Base-by-base conservation (phyloP, 108 stramenopile genomes). In the Cyclotella sp. region DNA sequence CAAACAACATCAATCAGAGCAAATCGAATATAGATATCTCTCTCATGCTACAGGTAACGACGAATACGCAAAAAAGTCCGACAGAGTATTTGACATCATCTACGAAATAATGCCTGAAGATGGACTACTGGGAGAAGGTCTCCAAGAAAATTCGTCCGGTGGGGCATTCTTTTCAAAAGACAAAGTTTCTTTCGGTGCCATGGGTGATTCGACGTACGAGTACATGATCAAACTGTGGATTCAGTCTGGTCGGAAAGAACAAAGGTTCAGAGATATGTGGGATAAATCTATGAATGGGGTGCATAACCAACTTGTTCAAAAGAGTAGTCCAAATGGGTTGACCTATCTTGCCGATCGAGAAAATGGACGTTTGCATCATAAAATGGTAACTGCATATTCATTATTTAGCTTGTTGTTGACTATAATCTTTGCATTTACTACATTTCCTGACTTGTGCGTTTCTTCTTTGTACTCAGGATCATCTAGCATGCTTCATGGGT, bases 161-260 rank as follows among this genome's bases (percentile, higher is more conserved):
- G 53, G 67, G 62, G 82, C 91, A 42, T 52, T 44, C 13, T 87
- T 91, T 75, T 44, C 80, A 72, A 83, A 86, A 44, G 44, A 77
- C 19, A 86, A 87, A 54, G 51, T 91, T 21, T 91, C 93, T 0
- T 91, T 95, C 79, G 93, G 90, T 65, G 90, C 86, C 58, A 88
- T 85, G 86, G 74, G 78, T 0, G 91, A 91, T 70, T 90, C 90
- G 13, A 69, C 90, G 19, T 99, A 98, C 76, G 98, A 98, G 82
- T 98, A 99, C 80, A 88, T 99, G 86, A 84, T 99, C 0, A 99
- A 99, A 76, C 63, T 90, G 18, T 99, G 95, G 95, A 26, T 99
- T 16, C 93, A 97, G 55, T 91, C 93, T 8, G 96, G 94, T 19
- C 78, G 79, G 49, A 87, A 73, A 34, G 94, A 96, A 81, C 44